phyloP scores from a whole-genome alignment of 2,329 filamentous ascomycete species.

The Didymella arachidicola region DNA sequence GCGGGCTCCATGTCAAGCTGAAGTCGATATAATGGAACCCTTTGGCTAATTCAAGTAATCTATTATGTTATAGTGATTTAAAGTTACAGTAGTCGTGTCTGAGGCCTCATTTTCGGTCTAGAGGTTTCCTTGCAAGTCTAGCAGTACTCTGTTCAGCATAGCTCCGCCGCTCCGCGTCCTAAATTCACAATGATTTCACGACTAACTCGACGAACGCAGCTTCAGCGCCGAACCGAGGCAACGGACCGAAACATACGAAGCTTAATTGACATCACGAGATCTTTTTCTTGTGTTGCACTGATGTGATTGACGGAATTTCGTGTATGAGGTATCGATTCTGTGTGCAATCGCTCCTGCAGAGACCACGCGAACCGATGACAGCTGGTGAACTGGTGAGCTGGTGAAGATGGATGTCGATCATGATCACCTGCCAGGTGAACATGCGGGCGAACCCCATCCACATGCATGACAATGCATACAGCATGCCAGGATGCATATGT shows the following conservation, averaged over 20 bases:
- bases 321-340: neutral
- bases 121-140: too few species aligned
- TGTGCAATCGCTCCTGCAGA: neutral
- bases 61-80: too few species aligned
- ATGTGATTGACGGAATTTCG: neutral
- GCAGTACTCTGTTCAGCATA: too few species aligned
- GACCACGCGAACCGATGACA: neutral
- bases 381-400: conserved; percentile 5
- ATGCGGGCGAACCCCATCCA: neutral
- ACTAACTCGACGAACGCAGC: neutral
- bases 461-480: neutral
- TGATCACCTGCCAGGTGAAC: conserved; percentile 8
- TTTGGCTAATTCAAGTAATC: too few species aligned
- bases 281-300: neutral
- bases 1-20: too few species aligned
- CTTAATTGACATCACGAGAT: neutral
- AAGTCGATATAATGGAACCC: too few species aligned
- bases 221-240: neutral
- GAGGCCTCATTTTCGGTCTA: too few species aligned
- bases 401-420: conserved; percentile 9
- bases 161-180: too few species aligned
- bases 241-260: neutral
- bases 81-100: too few species aligned
- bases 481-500: neutral
- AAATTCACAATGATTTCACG: too few species aligned